Evolutionary conservation across 2,329 filamentous ascomycete species (phyloP).

Genomic region (Aspergillus sp.): DNA sequence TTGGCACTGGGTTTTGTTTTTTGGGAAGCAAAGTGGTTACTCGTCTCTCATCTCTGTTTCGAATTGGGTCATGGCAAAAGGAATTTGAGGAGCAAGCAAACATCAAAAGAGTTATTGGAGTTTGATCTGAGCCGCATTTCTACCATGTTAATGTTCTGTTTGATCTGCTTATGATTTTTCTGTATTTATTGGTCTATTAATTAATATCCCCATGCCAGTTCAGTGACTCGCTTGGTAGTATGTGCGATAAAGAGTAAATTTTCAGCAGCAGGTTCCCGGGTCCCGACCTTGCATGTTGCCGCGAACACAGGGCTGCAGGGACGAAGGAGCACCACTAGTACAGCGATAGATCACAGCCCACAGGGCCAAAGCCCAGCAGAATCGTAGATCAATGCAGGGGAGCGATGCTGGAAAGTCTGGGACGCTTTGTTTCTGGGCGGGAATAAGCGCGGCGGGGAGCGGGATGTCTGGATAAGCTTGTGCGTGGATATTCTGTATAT

Average conservation of each 20-base stretch:
- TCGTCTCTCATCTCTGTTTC: slow-evolving; percentile 9
- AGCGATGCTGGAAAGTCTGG: not conserved
- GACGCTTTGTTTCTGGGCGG: not conserved
- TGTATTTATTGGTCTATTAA: slow-evolving; percentile 3
- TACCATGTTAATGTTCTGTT: slow-evolving; percentile 12
- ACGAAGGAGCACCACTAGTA: not conserved
- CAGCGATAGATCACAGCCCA: not conserved
- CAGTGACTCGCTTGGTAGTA: not conserved
- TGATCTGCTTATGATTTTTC: not conserved
- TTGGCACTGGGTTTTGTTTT: slow-evolving; percentile 13
- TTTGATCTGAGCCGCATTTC: slow-evolving; percentile 22
- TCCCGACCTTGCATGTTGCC: not conserved
- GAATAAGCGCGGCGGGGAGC: not conserved
- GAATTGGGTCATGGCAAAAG: slow-evolving; percentile 17
- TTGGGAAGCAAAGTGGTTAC: slow-evolving; percentile 18
- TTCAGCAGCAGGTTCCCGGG: not conserved
- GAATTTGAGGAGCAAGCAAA: slow-evolving; percentile 22
- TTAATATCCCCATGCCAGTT: not conserved
- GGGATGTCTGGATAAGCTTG: not conserved
- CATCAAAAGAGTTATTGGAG: slow-evolving; percentile 26
- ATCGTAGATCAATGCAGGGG: not conserved
- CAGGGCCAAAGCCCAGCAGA: not conserved
- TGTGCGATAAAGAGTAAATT: not conserved
- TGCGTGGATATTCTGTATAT: not conserved
- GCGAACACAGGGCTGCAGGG: not conserved